Conservation (phyloP, 768 basidiomycete genomes). For the Amanita pallidorosea region DNA sequence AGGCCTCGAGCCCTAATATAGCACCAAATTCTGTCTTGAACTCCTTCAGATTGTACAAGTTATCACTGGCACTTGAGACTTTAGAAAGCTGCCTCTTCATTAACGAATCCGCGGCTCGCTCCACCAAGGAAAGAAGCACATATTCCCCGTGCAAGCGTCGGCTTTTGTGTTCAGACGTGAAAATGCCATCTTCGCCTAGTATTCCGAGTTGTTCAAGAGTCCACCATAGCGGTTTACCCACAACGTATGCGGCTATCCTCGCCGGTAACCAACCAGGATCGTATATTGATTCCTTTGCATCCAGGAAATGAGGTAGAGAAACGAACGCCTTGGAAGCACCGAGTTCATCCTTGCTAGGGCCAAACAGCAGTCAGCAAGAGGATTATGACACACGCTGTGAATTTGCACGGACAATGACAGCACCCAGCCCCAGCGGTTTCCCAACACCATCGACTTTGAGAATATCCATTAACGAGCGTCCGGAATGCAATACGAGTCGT, state of each 20-base stretch:
- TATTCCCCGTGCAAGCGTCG: slow-evolving; percentile 39
- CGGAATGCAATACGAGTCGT: slow-evolving; percentile 50
- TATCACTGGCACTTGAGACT: slow-evolving; percentile 41
- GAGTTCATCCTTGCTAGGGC: slow-evolving; percentile 65
- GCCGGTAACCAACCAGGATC: slow-evolving; percentile 59
- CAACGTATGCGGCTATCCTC: slow-evolving; percentile 57
- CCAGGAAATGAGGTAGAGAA: slow-evolving; percentile 43
- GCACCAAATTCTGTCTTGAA: slow-evolving; percentile 53
- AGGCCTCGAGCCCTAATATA: slow-evolving; percentile 16
- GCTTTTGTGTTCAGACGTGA: slow-evolving; percentile 13
- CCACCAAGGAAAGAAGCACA: slow-evolving; percentile 54
- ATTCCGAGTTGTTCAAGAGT: slow-evolving; percentile 70
- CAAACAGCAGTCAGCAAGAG: slow-evolving; percentile 17
- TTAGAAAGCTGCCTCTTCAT: slow-evolving; percentile 30
- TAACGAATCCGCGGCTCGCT: slow-evolving; percentile 53
- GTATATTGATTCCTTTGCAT: slow-evolving; percentile 49
- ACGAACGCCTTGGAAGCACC: slow-evolving; percentile 32
- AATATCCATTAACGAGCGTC: slow-evolving; percentile 41
- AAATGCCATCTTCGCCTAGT: slow-evolving; percentile 48
- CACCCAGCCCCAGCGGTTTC: slow-evolving; percentile 61
- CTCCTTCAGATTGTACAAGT: slow-evolving; percentile 46
- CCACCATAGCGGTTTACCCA: slow-evolving; percentile 83
- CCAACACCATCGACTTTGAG: slow-evolving; percentile 61
- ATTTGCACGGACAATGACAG: slow-evolving; percentile 56
- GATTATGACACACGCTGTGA: not conserved